Evolutionary conservation across 768 basidiomycete species (phyloP).

Genomic region (Coprinopsis strossmayeri): DNA sequence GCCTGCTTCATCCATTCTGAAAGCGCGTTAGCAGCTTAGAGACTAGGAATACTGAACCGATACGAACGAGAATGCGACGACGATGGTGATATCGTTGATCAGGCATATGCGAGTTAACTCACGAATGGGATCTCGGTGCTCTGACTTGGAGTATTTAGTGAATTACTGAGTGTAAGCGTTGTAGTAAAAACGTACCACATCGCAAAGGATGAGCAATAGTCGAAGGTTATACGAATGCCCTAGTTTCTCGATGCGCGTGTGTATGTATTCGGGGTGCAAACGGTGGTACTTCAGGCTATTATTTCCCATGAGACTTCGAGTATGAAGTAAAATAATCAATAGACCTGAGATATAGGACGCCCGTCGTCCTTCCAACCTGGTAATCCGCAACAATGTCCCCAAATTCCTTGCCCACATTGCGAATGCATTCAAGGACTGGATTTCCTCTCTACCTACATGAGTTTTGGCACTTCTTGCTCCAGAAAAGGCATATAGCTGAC

Average conservation of each 20-base stretch:
- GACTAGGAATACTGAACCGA: background rate
- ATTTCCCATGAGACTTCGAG: background rate
- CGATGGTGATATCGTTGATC: slow-evolving; percentile 88
- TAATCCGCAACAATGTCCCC: slow-evolving; percentile 92
- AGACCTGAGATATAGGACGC: slow-evolving; percentile 88
- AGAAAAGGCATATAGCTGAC: too few species aligned
- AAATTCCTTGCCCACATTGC: slow-evolving; percentile 89
- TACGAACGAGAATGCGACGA: slow-evolving; percentile 80
- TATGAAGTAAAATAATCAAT: background rate
- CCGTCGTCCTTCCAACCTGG: slow-evolving; percentile 91
- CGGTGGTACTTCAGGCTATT: slow-evolving; percentile 87
- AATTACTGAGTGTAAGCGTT: background rate
- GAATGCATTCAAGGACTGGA: slow-evolving; percentile 79
- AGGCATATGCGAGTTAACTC: slow-evolving; percentile 92
- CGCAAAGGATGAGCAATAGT: slow-evolving; percentile 84
- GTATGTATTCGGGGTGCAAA: slow-evolving; percentile 96
- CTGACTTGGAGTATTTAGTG: slow-evolving; percentile 44
- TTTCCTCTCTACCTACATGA: slow-evolving; percentile 63
- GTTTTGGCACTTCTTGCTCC: background rate
- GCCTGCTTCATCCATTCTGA: slow-evolving; percentile 84
- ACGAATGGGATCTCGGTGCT: slow-evolving; percentile 86
- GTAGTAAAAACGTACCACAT: slow-evolving; percentile 58
- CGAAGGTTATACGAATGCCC: slow-evolving; percentile 77
- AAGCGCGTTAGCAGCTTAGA: too few species aligned
- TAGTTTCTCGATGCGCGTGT: slow-evolving; percentile 82